A percentile compares a stretch with the other conserved stretches of the same genome.
Evolutionary conservation across 345 rosid species (phyloP).

Genomic region (Passiflora organensis): DNA sequence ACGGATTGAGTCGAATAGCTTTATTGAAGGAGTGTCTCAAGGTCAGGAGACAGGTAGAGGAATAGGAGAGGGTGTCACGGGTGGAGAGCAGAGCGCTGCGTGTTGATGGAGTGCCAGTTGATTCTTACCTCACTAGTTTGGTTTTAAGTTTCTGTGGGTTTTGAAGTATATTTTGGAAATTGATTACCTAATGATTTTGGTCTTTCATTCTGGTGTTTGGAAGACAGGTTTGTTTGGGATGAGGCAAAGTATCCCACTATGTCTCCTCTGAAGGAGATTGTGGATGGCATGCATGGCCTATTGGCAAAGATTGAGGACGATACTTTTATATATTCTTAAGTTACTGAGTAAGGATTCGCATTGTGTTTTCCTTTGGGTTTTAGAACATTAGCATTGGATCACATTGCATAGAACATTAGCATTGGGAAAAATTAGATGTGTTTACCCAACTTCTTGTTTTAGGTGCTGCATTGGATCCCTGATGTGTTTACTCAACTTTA

Average conservation of each 20-base stretch:
- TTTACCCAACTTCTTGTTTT: too few relatives aligned
- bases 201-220: not conserved
- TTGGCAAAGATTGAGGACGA: constrained; percentile 96
- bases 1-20: constrained; percentile 73
- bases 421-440: too few relatives aligned
- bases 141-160: not conserved
- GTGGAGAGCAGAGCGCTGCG: constrained; percentile 77
- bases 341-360: too few relatives aligned
- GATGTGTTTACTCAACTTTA: too few relatives aligned
- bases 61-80: constrained; percentile 79
- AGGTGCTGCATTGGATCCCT: too few relatives aligned
- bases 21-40: constrained; percentile 93
- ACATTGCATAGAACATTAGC: too few relatives aligned
- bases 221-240: constrained; percentile 88
- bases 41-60: constrained; percentile 98
- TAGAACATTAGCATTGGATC: not conserved
- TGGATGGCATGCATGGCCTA: constrained; percentile 70
- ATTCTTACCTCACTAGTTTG: constrained; percentile 93
- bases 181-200: not conserved
- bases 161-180: not conserved
- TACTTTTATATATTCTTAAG: not conserved
- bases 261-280: constrained; percentile 88
- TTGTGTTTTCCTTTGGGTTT: not conserved
- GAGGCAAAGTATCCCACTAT: constrained; percentile 93
- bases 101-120: constrained; percentile 96